phyloP scores from a whole-genome alignment of 208 protist species.

The Naegleria lovaniensis region DNA sequence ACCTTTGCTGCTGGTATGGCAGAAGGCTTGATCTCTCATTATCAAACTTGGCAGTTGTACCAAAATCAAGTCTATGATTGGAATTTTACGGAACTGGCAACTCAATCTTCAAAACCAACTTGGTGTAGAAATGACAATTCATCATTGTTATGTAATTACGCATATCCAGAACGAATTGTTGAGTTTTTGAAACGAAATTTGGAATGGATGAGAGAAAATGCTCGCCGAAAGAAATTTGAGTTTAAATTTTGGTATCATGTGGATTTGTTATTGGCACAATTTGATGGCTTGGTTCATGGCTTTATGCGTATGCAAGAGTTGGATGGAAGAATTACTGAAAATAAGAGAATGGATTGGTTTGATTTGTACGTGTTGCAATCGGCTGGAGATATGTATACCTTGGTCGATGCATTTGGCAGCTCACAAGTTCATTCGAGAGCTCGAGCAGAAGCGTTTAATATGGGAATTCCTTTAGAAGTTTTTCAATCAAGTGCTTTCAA shows the following conservation, averaged over 20 bases:
- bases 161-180: not conserved
- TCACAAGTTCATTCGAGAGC: not conserved
- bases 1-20: not conserved
- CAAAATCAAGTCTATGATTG: slow-evolving; percentile 18
- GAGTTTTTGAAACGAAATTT: not conserved
- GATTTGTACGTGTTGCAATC: not conserved
- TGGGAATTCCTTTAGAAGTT: not conserved
- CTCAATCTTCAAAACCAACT: not conserved
- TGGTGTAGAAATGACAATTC: not conserved
- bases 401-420: not conserved
- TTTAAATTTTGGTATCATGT: slow-evolving; percentile 36
- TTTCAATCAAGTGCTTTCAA: not conserved
- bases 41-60: not conserved
- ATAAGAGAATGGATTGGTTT: not conserved
- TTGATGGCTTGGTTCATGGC: slow-evolving; percentile 35
- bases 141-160: not conserved
- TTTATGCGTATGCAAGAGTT: not conserved
- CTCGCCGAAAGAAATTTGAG: not conserved
- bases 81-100: not conserved
- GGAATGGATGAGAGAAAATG: not conserved
- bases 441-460: not conserved
- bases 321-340: not conserved
- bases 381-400: not conserved
- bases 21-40: not conserved
- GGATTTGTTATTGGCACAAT: slow-evolving; percentile 31